phyloP scores from a whole-genome alignment of 495 filamentous ascomycete species.

The Penicillium macrosclerotiorum region DNA sequence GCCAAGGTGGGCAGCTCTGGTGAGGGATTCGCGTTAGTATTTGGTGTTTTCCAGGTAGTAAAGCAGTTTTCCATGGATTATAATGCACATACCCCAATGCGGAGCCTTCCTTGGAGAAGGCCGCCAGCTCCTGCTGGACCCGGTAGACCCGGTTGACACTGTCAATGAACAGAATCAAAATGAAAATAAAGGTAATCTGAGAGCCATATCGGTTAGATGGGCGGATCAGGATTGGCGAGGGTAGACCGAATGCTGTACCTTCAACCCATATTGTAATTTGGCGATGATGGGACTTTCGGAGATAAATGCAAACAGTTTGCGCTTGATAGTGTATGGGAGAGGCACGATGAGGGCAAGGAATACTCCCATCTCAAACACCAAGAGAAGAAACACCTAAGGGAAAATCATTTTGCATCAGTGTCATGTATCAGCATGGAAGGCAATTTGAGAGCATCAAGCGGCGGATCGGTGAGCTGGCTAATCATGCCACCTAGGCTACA shows the following conservation, averaged over 20 bases:
- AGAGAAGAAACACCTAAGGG: slow-evolving; percentile 81
- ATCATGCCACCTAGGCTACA: slow-evolving; percentile 21
- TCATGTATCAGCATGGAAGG: slow-evolving; percentile 7
- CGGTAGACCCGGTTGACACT: slow-evolving; percentile 98
- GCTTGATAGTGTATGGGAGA: slow-evolving; percentile 79
- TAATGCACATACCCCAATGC: slow-evolving; percentile 38
- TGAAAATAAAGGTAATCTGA: slow-evolving; percentile 97
- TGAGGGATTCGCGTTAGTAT: slow-evolving; percentile 32
- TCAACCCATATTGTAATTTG: slow-evolving; percentile 79
- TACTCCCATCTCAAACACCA: slow-evolving; percentile 89
- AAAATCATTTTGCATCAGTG: background rate
- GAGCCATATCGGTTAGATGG: slow-evolving; percentile 7
- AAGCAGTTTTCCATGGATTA: background rate
- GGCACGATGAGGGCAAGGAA: slow-evolving; percentile 92
- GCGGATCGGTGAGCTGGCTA: slow-evolving; percentile 9
- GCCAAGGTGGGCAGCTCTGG: slow-evolving; percentile 68
- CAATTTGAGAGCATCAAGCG: background rate
- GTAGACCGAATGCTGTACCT: slow-evolving; percentile 39
- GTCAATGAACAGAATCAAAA: slow-evolving; percentile 95
- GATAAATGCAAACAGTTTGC: slow-evolving; percentile 89
- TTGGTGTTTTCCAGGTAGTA: background rate
- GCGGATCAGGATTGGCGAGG: background rate
- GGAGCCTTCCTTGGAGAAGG: slow-evolving; percentile 51
- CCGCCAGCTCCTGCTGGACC: slow-evolving; percentile 81
- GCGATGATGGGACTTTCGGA: slow-evolving; percentile 81